Base-by-base conservation (phyloP, 257 asterid species). In the Craterostigma plantagineum region DNA sequence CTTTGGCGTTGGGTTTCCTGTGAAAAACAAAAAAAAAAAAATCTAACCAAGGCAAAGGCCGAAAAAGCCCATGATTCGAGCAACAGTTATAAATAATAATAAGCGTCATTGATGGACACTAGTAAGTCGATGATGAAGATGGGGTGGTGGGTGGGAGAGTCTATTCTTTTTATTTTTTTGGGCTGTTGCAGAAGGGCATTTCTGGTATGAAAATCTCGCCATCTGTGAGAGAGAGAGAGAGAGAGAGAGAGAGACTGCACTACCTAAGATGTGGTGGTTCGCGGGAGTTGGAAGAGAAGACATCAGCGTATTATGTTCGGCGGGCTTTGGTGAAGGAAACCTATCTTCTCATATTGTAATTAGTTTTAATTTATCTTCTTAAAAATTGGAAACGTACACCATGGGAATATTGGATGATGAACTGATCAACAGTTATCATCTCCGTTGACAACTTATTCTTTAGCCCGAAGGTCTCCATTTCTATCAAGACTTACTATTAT, bases 101-200 rank as follows among this genome's bases (percentile, higher is more conserved):
- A 45, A 46, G 39, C 62, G 59, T 60, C 47, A 63, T 56, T 62
- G 51, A 63, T 39, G 50, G 74, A 54, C 49, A 60, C 77, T 71
- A 63, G 76, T 54, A 54, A 66, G 68, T 60, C 44, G 78, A 59
- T 53, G 77, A 72, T 63, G 87, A 69, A 64, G 92, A 56, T 66
- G 64, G 55, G 56, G n/a, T n/a, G n/a, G n/a, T n/a, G n/a, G n/a
- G n/a, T n/a, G n/a, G 58, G 45, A 6, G 6, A 23, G 6, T 23
- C 30, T 23, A 2, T 23, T 23, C 2, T n/a, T n/a, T n/a, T 23
- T 23, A 23, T 23, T 23, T 45, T 67, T 69, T 63, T 61, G 68
- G 79, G 73, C 65, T 56, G 71, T 77, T 74, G 96, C 82, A 70
- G 81, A 75, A 70, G 94, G 96, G 96, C 49, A 80, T 61, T 84